Evolutionary conservation across 2,329 filamentous ascomycete species (phyloP).

Genomic region (Decorospora gaudefroyi): DNA sequence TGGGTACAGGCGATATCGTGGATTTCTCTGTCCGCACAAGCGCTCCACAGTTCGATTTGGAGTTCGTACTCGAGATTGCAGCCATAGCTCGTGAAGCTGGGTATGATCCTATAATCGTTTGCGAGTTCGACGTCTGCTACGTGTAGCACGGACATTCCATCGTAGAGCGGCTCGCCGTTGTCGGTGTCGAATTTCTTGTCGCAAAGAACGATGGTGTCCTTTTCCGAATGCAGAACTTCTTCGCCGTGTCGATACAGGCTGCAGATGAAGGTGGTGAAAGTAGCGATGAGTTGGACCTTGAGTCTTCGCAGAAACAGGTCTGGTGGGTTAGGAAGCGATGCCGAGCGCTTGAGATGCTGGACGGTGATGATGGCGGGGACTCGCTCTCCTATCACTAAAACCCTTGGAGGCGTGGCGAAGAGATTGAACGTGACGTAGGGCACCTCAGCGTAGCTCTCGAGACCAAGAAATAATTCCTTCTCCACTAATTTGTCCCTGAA

Average conservation of each 20-base stretch:
- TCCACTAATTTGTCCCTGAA: slow-evolving; percentile 29
- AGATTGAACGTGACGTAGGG: slow-evolving; percentile 32
- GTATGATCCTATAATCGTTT: slow-evolving; percentile 15
- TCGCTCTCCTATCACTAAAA: slow-evolving; percentile 23
- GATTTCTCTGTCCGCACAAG: slow-evolving; percentile 36
- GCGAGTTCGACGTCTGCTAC: slow-evolving; percentile 13
- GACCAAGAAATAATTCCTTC: slow-evolving; percentile 30
- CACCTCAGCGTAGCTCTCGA: slow-evolving; percentile 24
- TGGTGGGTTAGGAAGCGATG: slow-evolving; percentile 30
- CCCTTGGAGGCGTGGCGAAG: slow-evolving; percentile 26
- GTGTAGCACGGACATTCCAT: slow-evolving; percentile 22
- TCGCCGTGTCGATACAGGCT: slow-evolving; percentile 8
- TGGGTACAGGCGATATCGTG: slow-evolving; percentile 19
- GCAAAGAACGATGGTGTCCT: slow-evolving; percentile 16
- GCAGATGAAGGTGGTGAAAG: slow-evolving; percentile 22
- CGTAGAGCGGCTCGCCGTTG: slow-evolving; percentile 19
- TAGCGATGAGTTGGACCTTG: slow-evolving; percentile 26
- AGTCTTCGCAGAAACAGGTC: slow-evolving; percentile 31
- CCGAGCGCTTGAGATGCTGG: slow-evolving; percentile 32
- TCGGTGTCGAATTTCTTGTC: slow-evolving; percentile 26
- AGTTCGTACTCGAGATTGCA: slow-evolving; percentile 30
- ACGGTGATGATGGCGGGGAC: slow-evolving; percentile 27
- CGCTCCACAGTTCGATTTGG: slow-evolving; percentile 33
- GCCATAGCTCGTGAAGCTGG: slow-evolving; percentile 37
- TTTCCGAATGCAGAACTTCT: slow-evolving; percentile 12